These are phyloP conservation scores for Jaltomata sinuosa DNA, from an alignment of 257 asterid species.

Conservation along the genomic window DNA sequence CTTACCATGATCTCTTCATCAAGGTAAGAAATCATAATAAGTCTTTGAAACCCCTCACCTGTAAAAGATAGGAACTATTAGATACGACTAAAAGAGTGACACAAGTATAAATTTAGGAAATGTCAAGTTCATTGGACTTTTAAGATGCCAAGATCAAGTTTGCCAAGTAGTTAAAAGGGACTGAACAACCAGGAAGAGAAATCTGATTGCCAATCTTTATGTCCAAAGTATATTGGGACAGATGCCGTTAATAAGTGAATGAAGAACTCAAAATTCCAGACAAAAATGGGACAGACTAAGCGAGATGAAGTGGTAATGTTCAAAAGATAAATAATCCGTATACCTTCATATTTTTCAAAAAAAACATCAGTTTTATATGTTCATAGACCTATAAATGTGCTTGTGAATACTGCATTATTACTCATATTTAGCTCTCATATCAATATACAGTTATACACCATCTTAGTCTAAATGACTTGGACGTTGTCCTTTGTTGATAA, in stretches of 20 bases:
- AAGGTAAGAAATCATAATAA: slow-evolving; percentile 72
- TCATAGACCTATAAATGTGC: not conserved
- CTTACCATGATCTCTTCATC: slow-evolving; percentile 84
- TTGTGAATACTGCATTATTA: not conserved
- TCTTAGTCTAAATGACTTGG: not conserved
- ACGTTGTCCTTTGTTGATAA: not conserved
- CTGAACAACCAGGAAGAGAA: not conserved
- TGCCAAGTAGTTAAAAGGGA: not conserved
- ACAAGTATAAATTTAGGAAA: not conserved
- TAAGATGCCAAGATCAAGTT: not conserved
- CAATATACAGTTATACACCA: not conserved
- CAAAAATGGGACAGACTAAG: not conserved
- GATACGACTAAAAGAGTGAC: not conserved
- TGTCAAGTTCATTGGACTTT: not conserved
- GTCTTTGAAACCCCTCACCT: slow-evolving; percentile 60
- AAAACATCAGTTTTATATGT: not conserved
- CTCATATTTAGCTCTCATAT: not conserved
- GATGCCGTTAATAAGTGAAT: not conserved
- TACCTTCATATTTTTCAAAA: not conserved
- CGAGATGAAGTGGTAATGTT: not conserved
- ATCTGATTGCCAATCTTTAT: no score
- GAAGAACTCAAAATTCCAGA: not conserved
- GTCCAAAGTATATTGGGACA: not conserved
- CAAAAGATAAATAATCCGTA: not conserved
- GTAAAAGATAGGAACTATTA: not conserved